These are phyloP conservation scores for Musa itinerans DNA, from an alignment of 176 grass and related monocot genomes.

Conservation along the genomic window DNA sequence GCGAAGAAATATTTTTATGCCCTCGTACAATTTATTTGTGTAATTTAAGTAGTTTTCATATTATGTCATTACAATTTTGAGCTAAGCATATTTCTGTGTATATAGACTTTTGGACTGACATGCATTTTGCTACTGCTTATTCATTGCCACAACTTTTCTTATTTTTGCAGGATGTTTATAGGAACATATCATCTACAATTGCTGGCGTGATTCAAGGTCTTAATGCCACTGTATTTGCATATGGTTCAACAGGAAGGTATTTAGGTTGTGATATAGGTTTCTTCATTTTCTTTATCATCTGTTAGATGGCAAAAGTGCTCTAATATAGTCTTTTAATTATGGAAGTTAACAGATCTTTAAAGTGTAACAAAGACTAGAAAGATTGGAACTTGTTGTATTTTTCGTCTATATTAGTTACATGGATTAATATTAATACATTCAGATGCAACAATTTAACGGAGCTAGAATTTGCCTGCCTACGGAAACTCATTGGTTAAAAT, in stretches of 20 bases:
- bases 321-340: neutral
- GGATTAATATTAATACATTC: no score
- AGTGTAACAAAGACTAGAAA: neutral
- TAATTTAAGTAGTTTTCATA: no score
- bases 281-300: neutral
- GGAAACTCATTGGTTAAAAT: no score
- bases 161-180: slow-evolving; percentile 69
- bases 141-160: neutral
- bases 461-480: no score
- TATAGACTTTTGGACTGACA: neutral
- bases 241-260: slow-evolving; percentile 99
- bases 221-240: slow-evolving; percentile 96
- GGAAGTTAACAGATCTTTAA: neutral
- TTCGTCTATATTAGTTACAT: no score
- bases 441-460: no score
- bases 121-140: slow-evolving; percentile 3
- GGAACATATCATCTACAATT: slow-evolving; percentile 84
- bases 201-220: slow-evolving; percentile 91
- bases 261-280: slow-evolving; percentile 4
- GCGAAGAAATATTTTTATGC: no score
- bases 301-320: neutral
- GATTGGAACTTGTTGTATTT: neutral
- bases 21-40: no score
- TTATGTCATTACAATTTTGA: neutral
- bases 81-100: neutral